Evolutionary conservation across 164 flowering plant species (phyloP).

Genomic region (Macadamia integrifolia): DNA sequence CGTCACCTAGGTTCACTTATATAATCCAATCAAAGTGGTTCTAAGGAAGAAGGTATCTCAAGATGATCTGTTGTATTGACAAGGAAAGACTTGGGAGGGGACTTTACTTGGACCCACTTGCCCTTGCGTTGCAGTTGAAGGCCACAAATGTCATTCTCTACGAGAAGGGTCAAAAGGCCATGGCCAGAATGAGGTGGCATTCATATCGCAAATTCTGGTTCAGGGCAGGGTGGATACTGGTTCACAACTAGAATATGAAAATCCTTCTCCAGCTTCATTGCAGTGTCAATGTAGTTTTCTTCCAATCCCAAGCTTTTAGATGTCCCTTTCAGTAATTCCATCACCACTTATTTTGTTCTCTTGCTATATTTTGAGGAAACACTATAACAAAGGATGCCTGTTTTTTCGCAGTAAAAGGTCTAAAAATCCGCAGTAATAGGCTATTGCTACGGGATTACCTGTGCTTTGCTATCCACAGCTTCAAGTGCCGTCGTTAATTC

Average conservation of each 20-base stretch:
- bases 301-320: conserved; percentile 56
- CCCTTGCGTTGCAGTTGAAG: conserved; percentile 53
- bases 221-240: conserved; percentile 62
- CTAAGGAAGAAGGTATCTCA: conserved; percentile 26
- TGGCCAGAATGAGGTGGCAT: conserved; percentile 66
- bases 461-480: too few relatives aligned
- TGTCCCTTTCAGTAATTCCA: conserved; percentile 34
- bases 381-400: too few relatives aligned
- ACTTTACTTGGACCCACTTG: conserved; percentile 52
- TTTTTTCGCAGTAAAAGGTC: too few relatives aligned
- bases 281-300: conserved; percentile 25
- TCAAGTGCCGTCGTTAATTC: too few relatives aligned
- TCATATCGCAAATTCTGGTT: conserved; percentile 59
- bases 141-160: conserved; percentile 47
- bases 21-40: too few relatives aligned
- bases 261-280: conserved; percentile 25
- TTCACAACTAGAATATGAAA: conserved; percentile 37
- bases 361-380: conserved; percentile 30
- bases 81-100: conserved; percentile 47
- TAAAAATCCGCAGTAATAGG: too few relatives aligned
- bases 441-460: too few relatives aligned
- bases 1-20: too few relatives aligned
- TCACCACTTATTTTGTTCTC: conserved; percentile 23
- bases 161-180: conserved; percentile 56
- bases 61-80: conserved; percentile 61